These are phyloP conservation scores for Leucocoprinus leucothites DNA, from an alignment of 768 basidiomycete species.

Conservation along the genomic window DNA sequence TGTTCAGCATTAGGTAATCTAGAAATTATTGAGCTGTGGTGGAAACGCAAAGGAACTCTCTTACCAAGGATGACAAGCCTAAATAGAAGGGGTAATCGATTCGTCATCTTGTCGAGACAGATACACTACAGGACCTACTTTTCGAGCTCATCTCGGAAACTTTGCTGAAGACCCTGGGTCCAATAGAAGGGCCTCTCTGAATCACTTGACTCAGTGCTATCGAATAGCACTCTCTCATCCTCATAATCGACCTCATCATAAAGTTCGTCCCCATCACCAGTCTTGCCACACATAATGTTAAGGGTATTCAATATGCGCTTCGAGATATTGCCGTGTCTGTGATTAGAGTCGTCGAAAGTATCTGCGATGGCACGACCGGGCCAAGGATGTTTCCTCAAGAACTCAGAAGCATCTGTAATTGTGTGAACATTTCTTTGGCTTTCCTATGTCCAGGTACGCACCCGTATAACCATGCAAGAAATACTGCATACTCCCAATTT, in stretches of 20 bases:
- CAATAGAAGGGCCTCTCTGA: slow-evolving; percentile 72
- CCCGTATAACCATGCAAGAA: slow-evolving; percentile 85
- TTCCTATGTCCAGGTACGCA: slow-evolving; percentile 16
- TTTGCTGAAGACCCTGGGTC: slow-evolving; percentile 73
- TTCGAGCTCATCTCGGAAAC: slow-evolving; percentile 85
- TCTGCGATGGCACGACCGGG: slow-evolving; percentile 82
- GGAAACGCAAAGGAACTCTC: background rate
- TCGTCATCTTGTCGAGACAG: background rate
- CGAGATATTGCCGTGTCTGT: slow-evolving; percentile 64
- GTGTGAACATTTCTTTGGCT: background rate
- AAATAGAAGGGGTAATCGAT: background rate
- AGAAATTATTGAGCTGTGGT: slow-evolving; percentile 8
- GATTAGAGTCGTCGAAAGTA: slow-evolving; percentile 82
- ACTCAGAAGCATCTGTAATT: slow-evolving; percentile 80
- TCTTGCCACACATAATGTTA: slow-evolving; percentile 82
- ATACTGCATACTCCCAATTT: slow-evolving; percentile 88
- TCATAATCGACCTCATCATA: slow-evolving; percentile 75
- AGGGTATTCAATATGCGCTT: slow-evolving; percentile 68
- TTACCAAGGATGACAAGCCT: slow-evolving; percentile 83
- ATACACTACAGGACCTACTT: slow-evolving; percentile 49
- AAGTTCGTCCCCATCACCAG: slow-evolving; percentile 67
- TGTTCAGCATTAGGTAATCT: slow-evolving; percentile 94
- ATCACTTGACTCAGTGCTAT: slow-evolving; percentile 57
- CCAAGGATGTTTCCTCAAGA: slow-evolving; percentile 83
- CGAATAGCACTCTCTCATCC: slow-evolving; percentile 67